Evolutionary conservation across 768 basidiomycete genomes (phyloP).

Genomic region (Hortiboletus campestris): DNA sequence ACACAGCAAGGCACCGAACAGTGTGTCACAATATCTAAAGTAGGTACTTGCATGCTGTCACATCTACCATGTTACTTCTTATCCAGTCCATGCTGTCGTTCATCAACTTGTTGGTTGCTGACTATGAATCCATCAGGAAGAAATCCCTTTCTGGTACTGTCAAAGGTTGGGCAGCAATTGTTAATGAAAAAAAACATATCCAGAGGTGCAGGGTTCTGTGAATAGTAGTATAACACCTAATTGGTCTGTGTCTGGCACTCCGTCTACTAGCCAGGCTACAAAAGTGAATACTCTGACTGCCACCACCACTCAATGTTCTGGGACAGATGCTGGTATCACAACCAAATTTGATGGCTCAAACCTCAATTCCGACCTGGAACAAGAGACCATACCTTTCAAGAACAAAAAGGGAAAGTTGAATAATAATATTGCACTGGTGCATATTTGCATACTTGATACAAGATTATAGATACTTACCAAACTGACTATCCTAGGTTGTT

Average conservation of each 20-base stretch:
- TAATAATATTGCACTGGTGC: too few species aligned
- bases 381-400: neutral
- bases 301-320: neutral
- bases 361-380: neutral
- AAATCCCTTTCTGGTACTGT: neutral
- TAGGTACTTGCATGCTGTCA: neutral
- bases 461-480: too few species aligned
- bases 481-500: too few species aligned
- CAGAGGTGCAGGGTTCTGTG: too few species aligned
- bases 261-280: too few species aligned
- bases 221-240: too few species aligned
- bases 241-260: too few species aligned
- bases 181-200: too few species aligned
- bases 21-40: slow-evolving; percentile 8
- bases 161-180: neutral
- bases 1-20: too few species aligned
- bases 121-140: neutral
- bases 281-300: neutral
- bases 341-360: neutral
- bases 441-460: too few species aligned
- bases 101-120: neutral
- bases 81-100: neutral
- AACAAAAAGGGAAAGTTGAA: too few species aligned
- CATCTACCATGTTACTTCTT: too few species aligned
- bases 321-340: neutral